Evolutionary conservation across 805 yeast species (phyloP).

Genomic region (Saturnispora besseyi): DNA sequence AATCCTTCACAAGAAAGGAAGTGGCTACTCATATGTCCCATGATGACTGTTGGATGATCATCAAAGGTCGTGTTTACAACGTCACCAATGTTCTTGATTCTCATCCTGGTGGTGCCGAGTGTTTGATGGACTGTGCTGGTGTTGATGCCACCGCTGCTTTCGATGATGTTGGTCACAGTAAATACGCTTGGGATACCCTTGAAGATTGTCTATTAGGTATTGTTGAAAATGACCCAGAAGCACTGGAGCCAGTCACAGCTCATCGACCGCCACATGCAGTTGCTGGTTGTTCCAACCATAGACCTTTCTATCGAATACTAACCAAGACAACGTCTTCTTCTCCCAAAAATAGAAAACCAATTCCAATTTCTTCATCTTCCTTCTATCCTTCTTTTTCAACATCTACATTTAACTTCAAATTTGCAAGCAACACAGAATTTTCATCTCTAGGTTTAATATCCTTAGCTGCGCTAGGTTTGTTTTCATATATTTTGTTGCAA

Average conservation of each 20-base stretch:
- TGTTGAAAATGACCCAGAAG: conserved; percentile 28
- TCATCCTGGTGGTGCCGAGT: conserved; percentile 86
- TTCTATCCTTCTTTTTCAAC: too few species aligned
- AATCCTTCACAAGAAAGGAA: conserved; percentile 22
- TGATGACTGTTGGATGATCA: conserved; percentile 64
- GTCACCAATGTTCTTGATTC: conserved; percentile 44
- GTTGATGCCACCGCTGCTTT: conserved; percentile 64
- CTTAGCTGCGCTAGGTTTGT: conserved; percentile 21
- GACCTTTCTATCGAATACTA: not conserved
- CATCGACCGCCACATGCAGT: conserved; percentile 6
- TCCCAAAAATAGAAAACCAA: not conserved
- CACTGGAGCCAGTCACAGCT: conserved; percentile 2
- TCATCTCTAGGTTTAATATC: not conserved
- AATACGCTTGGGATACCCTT: conserved; percentile 76
- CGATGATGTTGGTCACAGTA: conserved; percentile 68
- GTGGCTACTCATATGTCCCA: conserved; percentile 37
- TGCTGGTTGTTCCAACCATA: conserved; percentile 1
- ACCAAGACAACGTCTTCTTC: not conserved
- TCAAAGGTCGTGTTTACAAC: conserved; percentile 62
- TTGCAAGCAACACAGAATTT: not conserved
- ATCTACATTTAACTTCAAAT: not conserved
- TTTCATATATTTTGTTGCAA: conserved; percentile 24
- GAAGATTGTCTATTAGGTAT: conserved; percentile 74
- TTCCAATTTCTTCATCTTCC: not conserved
- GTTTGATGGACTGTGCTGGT: conserved; percentile 71